Evolutionary conservation across 441 rosid species (phyloP).

Genomic region (Gossypium gossypioides): DNA sequence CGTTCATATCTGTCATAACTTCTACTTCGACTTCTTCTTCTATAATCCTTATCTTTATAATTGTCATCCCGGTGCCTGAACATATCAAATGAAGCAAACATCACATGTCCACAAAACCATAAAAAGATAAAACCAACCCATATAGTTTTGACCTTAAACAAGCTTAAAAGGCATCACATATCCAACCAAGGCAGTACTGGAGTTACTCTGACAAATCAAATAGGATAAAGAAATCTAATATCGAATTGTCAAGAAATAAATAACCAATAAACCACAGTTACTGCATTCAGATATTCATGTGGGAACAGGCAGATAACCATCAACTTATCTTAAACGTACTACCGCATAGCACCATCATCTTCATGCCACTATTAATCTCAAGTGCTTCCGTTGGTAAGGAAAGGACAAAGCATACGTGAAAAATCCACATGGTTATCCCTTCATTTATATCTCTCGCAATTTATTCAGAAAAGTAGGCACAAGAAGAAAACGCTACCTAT

Average conservation of each 20-base stretch:
- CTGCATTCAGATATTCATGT: background rate
- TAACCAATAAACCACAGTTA: background rate
- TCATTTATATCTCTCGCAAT: background rate
- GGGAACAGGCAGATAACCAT: background rate
- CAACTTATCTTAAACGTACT: background rate
- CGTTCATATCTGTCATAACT: constrained; percentile 50
- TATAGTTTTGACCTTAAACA: background rate
- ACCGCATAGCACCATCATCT: background rate
- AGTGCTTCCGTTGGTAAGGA: background rate
- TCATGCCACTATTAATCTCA: background rate
- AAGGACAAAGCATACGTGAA: background rate
- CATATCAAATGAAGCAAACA: background rate
- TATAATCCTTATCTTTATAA: constrained; percentile 38
- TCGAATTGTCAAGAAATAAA: background rate
- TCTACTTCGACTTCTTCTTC: constrained; percentile 54
- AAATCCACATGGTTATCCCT: background rate
- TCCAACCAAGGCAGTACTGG: background rate
- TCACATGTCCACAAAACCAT: background rate
- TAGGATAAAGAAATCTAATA: background rate
- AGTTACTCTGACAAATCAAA: background rate
- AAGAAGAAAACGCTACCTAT: background rate
- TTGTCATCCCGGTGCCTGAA: constrained; percentile 49
- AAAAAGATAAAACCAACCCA: background rate
- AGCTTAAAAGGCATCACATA: background rate
- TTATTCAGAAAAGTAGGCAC: background rate